phyloP scores from a whole-genome alignment of 139 green algal genomes.

The Diplosphaera chodatii region DNA sequence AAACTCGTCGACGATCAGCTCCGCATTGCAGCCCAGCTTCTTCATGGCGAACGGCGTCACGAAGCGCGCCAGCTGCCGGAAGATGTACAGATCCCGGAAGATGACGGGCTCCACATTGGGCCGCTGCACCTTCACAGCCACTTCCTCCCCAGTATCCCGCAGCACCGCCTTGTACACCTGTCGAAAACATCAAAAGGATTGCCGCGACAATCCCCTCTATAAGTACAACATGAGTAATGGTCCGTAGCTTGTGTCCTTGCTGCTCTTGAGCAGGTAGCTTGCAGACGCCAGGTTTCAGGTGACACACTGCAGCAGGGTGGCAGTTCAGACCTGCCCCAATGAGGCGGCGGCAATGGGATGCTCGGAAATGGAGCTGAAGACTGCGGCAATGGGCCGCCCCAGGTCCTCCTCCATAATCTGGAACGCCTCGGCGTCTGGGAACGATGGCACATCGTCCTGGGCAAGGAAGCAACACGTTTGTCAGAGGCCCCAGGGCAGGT shows the following conservation, averaged over 20 bases:
- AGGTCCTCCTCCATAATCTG: conserved; percentile 86
- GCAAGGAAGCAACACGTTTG: too few species aligned
- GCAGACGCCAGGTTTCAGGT: too few species aligned
- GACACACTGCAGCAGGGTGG: too few species aligned
- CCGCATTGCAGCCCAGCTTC: conserved; percentile 86
- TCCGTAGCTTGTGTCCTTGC: too few species aligned
- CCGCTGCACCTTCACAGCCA: conserved; percentile 90
- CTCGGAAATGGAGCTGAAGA: conserved; percentile 84
- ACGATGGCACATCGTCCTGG: conserved; percentile 87
- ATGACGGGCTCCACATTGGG: conserved; percentile 90
- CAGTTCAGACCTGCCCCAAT: neutral
- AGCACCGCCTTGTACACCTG: conserved; percentile 89
- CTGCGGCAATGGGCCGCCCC: conserved; percentile 63
- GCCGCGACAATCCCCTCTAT: too few species aligned
- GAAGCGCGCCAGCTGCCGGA: conserved; percentile 71
- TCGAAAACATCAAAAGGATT: too few species aligned
- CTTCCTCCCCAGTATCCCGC: conserved; percentile 75
- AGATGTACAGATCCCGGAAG: conserved; percentile 90
- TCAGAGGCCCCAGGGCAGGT: too few species aligned
- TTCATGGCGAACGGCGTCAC: conserved; percentile 34
- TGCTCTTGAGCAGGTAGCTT: too few species aligned
- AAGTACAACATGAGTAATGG: too few species aligned
- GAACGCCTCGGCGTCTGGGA: conserved; percentile 65
- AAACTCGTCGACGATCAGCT: conserved; percentile 99
- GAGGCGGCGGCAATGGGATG: conserved; percentile 71